phyloP scores from a whole-genome alignment of 495 filamentous ascomycete species.

The Daldinia vernicosa region DNA sequence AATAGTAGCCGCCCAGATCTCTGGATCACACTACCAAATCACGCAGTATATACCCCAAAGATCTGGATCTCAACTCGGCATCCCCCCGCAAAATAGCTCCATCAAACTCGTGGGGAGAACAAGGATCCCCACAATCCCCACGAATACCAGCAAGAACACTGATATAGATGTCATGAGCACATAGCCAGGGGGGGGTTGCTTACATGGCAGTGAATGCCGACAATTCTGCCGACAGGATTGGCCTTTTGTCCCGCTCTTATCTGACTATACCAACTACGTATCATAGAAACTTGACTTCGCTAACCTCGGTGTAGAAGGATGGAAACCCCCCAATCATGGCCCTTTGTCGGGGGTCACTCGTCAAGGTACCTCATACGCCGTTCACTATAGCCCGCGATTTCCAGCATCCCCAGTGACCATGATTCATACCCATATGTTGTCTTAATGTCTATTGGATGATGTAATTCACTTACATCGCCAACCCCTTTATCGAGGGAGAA shows the following conservation, averaged over 20 bases:
- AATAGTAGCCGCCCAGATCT: not conserved
- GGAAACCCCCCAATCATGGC: not conserved
- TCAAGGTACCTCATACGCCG: not conserved
- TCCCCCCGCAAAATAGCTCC: not conserved
- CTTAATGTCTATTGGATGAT: constrained; percentile 4
- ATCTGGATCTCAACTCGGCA: not conserved
- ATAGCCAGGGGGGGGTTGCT: not conserved
- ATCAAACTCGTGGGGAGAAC: constrained; percentile 9
- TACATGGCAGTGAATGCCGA: constrained; percentile 15
- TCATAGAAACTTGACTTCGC: not conserved
- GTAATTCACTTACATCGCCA: not conserved
- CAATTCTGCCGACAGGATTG: constrained; percentile 13
- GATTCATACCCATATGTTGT: not conserved
- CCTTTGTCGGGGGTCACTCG: not conserved
- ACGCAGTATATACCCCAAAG: not conserved
- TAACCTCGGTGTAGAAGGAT: constrained; percentile 1
- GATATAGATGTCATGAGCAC: not conserved
- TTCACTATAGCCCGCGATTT: not conserved
- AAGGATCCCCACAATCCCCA: constrained; percentile 10
- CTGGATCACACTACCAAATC: not conserved
- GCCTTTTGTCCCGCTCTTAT: not conserved
- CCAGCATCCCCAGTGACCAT: not conserved
- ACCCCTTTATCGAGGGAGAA: constrained; percentile 19
- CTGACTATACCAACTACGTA: not conserved
- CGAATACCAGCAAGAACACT: not conserved